Evolutionary conservation across 148 eudicot species (phyloP), one percentile per base, ranked within the genome.

Genomic region (Persicaria tinctoria): DNA sequence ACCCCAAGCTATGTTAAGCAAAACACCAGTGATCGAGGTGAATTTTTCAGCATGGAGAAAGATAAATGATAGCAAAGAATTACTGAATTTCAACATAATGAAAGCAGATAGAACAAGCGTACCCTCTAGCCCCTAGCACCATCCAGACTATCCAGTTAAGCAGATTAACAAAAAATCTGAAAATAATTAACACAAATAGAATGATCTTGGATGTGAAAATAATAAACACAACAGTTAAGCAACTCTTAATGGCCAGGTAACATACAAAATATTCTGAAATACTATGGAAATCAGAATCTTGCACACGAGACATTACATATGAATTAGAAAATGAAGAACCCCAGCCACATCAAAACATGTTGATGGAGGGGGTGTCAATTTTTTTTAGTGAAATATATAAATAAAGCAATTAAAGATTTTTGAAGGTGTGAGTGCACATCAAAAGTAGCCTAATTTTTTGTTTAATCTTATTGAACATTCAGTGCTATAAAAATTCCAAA

Each of bases 281-380:
- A 44, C 71, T 75, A 79, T 72, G 80, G 14, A 94, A 88, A 81
- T 85, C 96, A 75, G 74, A 51, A 90, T 94, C 98, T 94, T 96
- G 49, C 20, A 72, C 71, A 83, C 75, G 27, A 55, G 23, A 76
- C 50, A 70, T 6, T 46, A 17, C 27, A 23, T 48, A 70, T 70
- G 27, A 48, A 49, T 70, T 70, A 46, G 54, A 20, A 10, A 45
- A 68, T 45, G 48, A 16, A 12, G 47, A 68, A 68, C 44, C 4
- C 18, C 48, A 38, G 32, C 46, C n/a, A 59, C 66, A 45, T 12
- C 45, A 20, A 38, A 51, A 72, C 56, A 50, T 17, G 59, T 44
- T 4, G 51, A 23, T 23, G 27, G 27, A 23, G 27, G 27, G 27
- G 27, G 27, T 23, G 27, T 23, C 27, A 23, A 23, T 23, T 23